Evolutionary conservation across 192 early-diverging fungal species (phyloP).

Genomic region (Gamsiella multidivaricata): DNA sequence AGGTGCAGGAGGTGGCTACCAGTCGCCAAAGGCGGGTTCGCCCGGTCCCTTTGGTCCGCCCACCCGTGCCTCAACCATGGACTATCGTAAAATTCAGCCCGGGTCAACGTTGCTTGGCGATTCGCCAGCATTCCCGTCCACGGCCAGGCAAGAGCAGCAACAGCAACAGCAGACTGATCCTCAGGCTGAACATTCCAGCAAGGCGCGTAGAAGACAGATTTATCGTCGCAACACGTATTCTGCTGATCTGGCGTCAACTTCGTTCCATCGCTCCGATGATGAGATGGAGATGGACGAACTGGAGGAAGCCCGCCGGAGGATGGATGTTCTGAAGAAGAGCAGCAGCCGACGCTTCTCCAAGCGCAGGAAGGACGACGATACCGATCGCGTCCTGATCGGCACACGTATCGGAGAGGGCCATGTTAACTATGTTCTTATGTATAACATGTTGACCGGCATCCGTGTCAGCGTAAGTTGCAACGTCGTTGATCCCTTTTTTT

Average conservation of each 20-base stretch:
- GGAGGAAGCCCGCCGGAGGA: constrained; percentile 46
- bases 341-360: constrained; percentile 57
- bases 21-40: neutral
- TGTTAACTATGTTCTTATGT: constrained; percentile 96
- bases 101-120: constrained; percentile 23
- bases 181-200: constrained; percentile 19
- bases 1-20: constrained; percentile 47
- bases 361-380: constrained; percentile 56
- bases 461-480: constrained; percentile 84
- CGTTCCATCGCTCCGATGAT: constrained; percentile 50
- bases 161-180: constrained; percentile 3
- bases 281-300: constrained; percentile 59
- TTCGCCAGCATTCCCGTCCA: constrained; percentile 10
- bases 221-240: constrained; percentile 59
- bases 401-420: constrained; percentile 95
- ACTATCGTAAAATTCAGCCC: constrained; percentile 25
- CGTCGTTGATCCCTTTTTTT: no score
- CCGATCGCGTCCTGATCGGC: constrained; percentile 68
- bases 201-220: constrained; percentile 27
- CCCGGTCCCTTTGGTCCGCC: constrained; percentile 14
- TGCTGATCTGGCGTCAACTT: constrained; percentile 51
- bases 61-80: constrained; percentile 43
- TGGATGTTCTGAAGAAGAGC: constrained; percentile 50
- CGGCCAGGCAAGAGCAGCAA: constrained; percentile 22
- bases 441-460: constrained; percentile 98